Evolutionary conservation across 768 basidiomycete genomes (phyloP).

Genomic region (Hericium erinaceus): DNA sequence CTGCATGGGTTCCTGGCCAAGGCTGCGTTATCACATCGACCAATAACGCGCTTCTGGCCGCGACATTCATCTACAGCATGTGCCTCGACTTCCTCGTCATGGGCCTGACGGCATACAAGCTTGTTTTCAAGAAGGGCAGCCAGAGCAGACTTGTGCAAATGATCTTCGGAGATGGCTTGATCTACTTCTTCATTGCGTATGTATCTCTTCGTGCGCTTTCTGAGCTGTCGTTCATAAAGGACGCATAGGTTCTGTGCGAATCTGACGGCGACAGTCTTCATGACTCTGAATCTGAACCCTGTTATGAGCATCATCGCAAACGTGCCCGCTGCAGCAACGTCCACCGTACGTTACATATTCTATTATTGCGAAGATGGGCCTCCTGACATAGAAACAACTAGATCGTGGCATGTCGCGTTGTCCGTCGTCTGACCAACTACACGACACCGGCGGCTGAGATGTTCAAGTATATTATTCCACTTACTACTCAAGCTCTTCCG

Average conservation of each 20-base stretch:
- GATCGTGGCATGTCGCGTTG: conserved; percentile 54
- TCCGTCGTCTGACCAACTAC: conserved; percentile 50
- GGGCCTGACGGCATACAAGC: conserved; percentile 49
- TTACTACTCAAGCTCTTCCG: conserved; percentile 14
- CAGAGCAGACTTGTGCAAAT: conserved; percentile 44
- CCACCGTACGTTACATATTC: background rate
- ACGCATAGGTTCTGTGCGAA: conserved; percentile 30
- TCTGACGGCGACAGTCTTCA: conserved; percentile 42
- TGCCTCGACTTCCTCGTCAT: conserved; percentile 59
- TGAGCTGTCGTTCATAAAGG: conserved; percentile 19
- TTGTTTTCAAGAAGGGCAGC: conserved; percentile 26
- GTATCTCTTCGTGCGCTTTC: conserved; percentile 17
- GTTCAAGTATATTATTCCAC: conserved; percentile 17
- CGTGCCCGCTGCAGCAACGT: conserved; percentile 41
- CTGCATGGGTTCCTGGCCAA: conserved; percentile 39
- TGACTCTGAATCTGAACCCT: conserved; percentile 54
- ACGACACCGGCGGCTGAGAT: conserved; percentile 19
- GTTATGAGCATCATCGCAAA: conserved; percentile 63
- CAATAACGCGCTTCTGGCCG: conserved; percentile 54
- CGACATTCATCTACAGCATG: conserved; percentile 74
- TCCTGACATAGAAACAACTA: conserved; percentile 13
- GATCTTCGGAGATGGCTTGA: conserved; percentile 64
- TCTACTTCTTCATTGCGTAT: conserved; percentile 70
- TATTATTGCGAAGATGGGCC: background rate
- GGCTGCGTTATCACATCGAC: conserved; percentile 51